Percentiles rank a stretch among this genome's conserved stretches.
Evolutionary conservation across 305 asterid genomes (phyloP).

Genomic region (Rubia peregrina): DNA sequence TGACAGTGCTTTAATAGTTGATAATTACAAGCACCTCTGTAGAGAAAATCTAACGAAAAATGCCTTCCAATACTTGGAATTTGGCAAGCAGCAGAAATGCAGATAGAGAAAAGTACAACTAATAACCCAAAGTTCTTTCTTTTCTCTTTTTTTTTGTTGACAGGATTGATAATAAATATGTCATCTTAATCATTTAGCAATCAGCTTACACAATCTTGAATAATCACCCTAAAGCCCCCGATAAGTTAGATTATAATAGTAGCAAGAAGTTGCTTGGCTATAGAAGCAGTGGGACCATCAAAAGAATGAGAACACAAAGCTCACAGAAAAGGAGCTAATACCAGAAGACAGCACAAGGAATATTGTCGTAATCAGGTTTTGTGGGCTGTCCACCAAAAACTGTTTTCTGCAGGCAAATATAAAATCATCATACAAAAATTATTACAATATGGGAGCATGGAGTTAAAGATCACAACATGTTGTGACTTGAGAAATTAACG

Average conservation of each 20-base stretch:
- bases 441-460: not conserved
- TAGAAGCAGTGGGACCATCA: not conserved
- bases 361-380: constrained; percentile 57
- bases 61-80: not conserved
- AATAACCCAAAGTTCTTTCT: not conserved
- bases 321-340: constrained; percentile 27
- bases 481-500: constrained; percentile 10
- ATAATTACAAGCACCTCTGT: not conserved
- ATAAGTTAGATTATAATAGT: not conserved
- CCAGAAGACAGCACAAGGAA: constrained; percentile 97
- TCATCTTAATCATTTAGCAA: not conserved
- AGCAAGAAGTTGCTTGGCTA: not conserved
- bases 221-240: not conserved
- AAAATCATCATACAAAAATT: not conserved
- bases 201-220: not conserved
- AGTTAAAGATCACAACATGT: not conserved
- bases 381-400: constrained; percentile 82
- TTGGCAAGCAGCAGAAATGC: not conserved
- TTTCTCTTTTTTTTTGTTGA: too few species aligned
- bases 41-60: not conserved
- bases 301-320: not conserved
- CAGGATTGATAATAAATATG: not conserved
- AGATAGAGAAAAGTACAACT: not conserved
- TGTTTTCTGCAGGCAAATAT: constrained; percentile 60
- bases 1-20: not conserved